Evolutionary conservation across 306 rosid species (phyloP), one percentile per base, ranked within the genome.

Genomic region (Quercus engelmannii): DNA sequence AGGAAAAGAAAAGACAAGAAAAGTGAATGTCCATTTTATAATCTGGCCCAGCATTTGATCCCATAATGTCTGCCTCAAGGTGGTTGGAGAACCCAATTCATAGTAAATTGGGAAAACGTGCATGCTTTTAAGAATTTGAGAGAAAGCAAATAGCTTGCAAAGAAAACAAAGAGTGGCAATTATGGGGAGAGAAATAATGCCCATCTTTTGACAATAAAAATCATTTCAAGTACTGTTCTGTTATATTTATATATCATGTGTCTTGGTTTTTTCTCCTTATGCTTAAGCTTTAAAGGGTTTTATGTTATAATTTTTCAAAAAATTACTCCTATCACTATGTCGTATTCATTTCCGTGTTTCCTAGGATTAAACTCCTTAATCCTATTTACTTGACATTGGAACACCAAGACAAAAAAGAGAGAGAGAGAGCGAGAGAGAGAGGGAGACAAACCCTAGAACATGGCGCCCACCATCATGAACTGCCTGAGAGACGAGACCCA

Each of bases 401-500:
- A 79, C 28, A 63, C 30, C 17, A 4, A 61, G 9, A 56, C 63
- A 12, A 41, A 0, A 13, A 10, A 74, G 18, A 14, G 18, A 58
- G 15, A 43, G 8, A 57, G 38, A 41, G 73, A 72, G 52, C 55
- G 69, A 81, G 73, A 31, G 57, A 49, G 77, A 25, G 81, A 74
- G 81, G 58, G 82, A 71, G 35, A 87, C 88, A 85, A 83, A 96
- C 99, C 99, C 98, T 79, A 96, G 88, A 85, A 96, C 99, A 93
- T 96, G 98, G 73, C 98, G 99, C 76, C 99, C 99, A 74, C 99
- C 99, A 96, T 96, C 99, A 96, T 93, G 99, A 87, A 93, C 99
- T 35, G 98, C 99, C 93, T 91, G 98, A 84, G 99, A 96, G 91
- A 96, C 94, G 26, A 96, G 96, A 78, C 99, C 99, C 99, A 93